Percentiles rank a stretch among this genome's conserved stretches.
These are phyloP conservation scores for Geranium brycei DNA, from an alignment of 345 rosid genomes.

Conservation along the genomic window DNA sequence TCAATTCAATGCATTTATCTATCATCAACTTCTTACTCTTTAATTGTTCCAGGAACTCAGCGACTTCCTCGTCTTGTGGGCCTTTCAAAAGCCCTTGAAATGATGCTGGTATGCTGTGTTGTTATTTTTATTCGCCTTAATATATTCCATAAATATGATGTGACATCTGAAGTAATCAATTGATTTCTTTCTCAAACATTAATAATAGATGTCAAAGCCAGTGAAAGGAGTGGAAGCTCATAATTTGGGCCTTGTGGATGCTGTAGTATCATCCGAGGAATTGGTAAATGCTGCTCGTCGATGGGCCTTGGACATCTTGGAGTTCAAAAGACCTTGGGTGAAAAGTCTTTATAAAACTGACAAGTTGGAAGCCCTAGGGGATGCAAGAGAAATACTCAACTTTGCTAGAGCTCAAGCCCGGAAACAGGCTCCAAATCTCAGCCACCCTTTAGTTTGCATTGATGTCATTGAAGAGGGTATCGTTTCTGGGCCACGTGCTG, in stretches of 20 bases:
- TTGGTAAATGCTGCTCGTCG: constrained; percentile 55
- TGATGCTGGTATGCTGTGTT: constrained; percentile 70
- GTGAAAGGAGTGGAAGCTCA: constrained; percentile 64
- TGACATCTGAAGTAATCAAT: background rate
- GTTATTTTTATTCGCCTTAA: constrained; percentile 12
- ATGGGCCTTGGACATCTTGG: constrained; percentile 78
- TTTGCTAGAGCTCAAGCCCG: constrained; percentile 65
- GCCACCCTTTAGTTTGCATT: constrained; percentile 79
- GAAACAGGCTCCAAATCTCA: constrained; percentile 69
- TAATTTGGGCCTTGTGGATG: constrained; percentile 67
- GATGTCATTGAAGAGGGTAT: constrained; percentile 76
- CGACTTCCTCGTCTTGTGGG: constrained; percentile 99
- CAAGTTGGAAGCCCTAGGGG: constrained; percentile 75
- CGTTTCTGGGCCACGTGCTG: constrained; percentile 71
- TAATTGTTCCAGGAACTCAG: constrained; percentile 66
- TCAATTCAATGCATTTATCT: background rate
- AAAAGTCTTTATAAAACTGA: constrained; percentile 61
- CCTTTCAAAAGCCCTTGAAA: constrained; percentile 76
- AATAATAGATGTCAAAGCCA: constrained; percentile 62
- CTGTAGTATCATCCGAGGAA: constrained; percentile 55
- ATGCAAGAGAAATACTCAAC: constrained; percentile 75
- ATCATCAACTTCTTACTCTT: constrained; percentile 13
- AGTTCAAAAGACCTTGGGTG: constrained; percentile 72
- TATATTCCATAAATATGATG: background rate
- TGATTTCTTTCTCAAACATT: constrained; percentile 2